Evolutionary conservation across 257 asterid species (phyloP).

Genomic region (Eucommia ulmoides): DNA sequence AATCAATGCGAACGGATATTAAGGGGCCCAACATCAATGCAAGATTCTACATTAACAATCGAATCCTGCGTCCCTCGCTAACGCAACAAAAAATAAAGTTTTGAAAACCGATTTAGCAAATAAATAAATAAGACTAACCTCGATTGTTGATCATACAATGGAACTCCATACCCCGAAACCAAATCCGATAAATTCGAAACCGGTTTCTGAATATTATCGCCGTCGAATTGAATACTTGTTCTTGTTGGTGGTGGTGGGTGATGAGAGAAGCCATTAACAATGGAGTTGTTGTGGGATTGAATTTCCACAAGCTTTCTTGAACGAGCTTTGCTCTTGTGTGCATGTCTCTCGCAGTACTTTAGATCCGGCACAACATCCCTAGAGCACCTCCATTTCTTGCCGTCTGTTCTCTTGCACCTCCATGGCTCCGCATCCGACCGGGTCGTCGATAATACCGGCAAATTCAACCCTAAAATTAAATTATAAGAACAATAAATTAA

Average conservation of each 20-base stretch:
- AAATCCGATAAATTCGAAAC: conserved; percentile 16
- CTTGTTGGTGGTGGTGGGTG: conserved; percentile 2
- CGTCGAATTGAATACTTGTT: too few relatives aligned
- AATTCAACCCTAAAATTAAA: conserved; percentile 21
- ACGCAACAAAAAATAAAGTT: too few relatives aligned
- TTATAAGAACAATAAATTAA: background rate
- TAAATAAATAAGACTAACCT: too few relatives aligned
- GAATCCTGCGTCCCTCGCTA: too few relatives aligned
- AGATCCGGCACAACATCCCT: conserved; percentile 21
- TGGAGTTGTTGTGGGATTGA: conserved; percentile 9
- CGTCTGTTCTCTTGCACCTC: conserved; percentile 71
- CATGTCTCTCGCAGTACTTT: conserved; percentile 25
- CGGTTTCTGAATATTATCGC: conserved; percentile 12
- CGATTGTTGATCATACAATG: too few relatives aligned
- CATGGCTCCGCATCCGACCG: conserved; percentile 65
- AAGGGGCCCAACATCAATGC: too few relatives aligned
- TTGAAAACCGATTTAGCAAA: too few relatives aligned
- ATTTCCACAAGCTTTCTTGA: conserved; percentile 37
- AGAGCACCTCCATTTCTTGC: too few relatives aligned
- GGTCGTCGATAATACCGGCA: conserved; percentile 27
- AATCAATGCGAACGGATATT: too few relatives aligned
- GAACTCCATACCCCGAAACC: too few relatives aligned
- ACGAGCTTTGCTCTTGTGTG: conserved; percentile 23
- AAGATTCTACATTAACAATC: too few relatives aligned
- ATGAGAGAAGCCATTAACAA: background rate